A percentile compares a stretch with the other conserved stretches of the same genome.
Conservation (phyloP, 371 early-diverging fungal species). For the Rhizopus delemar region DNA sequence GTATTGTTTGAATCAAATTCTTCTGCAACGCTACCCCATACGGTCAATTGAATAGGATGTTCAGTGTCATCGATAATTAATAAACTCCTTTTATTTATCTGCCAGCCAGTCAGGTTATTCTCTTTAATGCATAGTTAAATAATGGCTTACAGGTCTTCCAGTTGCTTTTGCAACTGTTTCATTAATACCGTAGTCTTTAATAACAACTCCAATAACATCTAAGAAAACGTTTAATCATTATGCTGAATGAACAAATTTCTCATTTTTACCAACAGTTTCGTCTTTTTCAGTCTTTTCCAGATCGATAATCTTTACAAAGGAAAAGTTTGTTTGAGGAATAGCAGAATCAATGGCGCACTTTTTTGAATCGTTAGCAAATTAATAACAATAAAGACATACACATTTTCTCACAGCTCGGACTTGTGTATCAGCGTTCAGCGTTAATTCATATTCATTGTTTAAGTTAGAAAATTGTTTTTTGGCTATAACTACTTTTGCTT, state of each 20-base stretch:
- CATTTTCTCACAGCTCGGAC: constrained; percentile 57
- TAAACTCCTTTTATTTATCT: constrained; percentile 85
- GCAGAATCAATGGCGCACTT: constrained; percentile 58
- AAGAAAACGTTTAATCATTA: constrained; percentile 8
- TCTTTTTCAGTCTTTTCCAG: constrained; percentile 69
- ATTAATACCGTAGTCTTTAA: constrained; percentile 59
- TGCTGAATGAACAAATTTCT: neutral
- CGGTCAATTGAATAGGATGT: constrained; percentile 74
- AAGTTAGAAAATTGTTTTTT: constrained; percentile 82
- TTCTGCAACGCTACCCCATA: constrained; percentile 90
- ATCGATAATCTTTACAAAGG: constrained; percentile 66
- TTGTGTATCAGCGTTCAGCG: constrained; percentile 69
- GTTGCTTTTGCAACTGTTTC: constrained; percentile 71
- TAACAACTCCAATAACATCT: constrained; percentile 86
- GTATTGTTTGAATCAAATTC: constrained; percentile 50
- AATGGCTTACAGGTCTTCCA: constrained; percentile 60
- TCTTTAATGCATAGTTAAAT: neutral
- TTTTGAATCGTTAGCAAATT: constrained; percentile 13
- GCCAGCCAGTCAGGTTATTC: neutral
- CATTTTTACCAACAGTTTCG: constrained; percentile 58
- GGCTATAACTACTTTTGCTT: constrained; percentile 82
- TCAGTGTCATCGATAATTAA: constrained; percentile 78
- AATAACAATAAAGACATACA: neutral
- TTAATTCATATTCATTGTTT: constrained; percentile 92
- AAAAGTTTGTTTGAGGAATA: constrained; percentile 71